These are phyloP conservation scores for Rosa hybrid DNA, from an alignment of 331 rosid species.

Conservation along the genomic window DNA sequence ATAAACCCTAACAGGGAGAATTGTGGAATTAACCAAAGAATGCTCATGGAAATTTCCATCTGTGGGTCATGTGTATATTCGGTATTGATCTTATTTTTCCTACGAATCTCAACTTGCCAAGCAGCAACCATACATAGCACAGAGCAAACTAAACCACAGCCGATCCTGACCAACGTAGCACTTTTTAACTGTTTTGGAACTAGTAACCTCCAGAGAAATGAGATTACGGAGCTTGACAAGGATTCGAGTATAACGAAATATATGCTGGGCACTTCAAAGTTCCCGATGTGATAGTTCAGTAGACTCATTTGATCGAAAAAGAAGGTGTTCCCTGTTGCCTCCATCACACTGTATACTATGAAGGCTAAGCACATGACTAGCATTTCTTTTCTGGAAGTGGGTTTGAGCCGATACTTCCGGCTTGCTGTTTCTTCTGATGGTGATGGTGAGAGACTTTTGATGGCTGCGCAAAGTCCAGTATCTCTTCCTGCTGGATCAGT, in stretches of 20 bases:
- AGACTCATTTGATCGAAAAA: neutral
- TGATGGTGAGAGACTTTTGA: neutral
- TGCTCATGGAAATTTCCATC: no score
- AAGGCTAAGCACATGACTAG: neutral
- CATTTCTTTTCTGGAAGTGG: neutral
- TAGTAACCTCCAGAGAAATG: neutral
- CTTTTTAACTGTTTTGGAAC: neutral
- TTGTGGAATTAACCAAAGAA: no score
- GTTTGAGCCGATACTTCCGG: neutral
- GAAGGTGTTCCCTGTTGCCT: constrained; percentile 4
- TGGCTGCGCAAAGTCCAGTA: neutral
- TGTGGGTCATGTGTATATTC: no score
- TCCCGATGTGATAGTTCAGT: neutral
- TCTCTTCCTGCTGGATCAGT: neutral
- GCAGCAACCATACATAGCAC: neutral
- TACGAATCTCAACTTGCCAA: no score
- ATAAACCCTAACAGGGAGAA: no score
- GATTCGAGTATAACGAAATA: neutral
- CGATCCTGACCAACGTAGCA: neutral
- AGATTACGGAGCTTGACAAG: neutral
- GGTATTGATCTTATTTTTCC: no score
- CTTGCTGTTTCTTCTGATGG: neutral
- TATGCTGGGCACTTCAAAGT: neutral
- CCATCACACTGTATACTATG: neutral
- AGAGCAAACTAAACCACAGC: neutral